A percentile compares a stretch with the other conserved stretches of the same genome.
Evolutionary conservation across 129 eudicot species (phyloP).

Genomic region (Ambrosia trifida): DNA sequence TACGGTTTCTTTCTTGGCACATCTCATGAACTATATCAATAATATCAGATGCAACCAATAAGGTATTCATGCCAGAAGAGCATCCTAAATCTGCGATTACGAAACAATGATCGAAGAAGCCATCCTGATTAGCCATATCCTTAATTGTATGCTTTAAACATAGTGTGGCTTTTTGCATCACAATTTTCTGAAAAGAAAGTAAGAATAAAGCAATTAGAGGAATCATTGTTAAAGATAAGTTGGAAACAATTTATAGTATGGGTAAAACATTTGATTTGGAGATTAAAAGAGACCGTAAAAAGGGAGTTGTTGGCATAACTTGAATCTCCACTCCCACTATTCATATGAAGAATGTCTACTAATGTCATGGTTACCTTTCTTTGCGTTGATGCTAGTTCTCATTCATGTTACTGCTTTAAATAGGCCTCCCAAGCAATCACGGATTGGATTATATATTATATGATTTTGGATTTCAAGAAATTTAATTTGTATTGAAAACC

Average conservation of each 20-base stretch:
- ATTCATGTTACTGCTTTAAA: not conserved
- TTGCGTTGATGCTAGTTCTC: not conserved
- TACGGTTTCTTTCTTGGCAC: not conserved
- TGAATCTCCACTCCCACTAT: not conserved
- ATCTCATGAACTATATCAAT: not conserved
- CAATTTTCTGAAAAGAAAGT: slow-evolving; percentile 11
- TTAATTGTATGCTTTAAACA: slow-evolving; percentile 19
- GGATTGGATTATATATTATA: too few species aligned
- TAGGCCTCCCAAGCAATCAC: not conserved
- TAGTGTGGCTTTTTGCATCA: not conserved
- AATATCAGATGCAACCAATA: not conserved
- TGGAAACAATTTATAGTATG: not conserved
- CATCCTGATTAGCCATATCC: not conserved
- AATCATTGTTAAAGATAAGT: not conserved
- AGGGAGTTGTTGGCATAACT: not conserved
- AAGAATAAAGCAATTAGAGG: too few species aligned
- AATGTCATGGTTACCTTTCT: not conserved
- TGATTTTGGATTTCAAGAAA: too few species aligned
- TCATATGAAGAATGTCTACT: not conserved
- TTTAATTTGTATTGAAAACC: too few species aligned
- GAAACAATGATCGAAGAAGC: slow-evolving; percentile 8
- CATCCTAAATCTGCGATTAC: slow-evolving; percentile 31
- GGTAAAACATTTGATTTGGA: not conserved
- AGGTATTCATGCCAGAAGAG: not conserved
- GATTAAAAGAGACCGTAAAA: not conserved